Evolutionary conservation across 2,329 filamentous ascomycete genomes (phyloP).

Genomic region (Simplicillium sp.): DNA sequence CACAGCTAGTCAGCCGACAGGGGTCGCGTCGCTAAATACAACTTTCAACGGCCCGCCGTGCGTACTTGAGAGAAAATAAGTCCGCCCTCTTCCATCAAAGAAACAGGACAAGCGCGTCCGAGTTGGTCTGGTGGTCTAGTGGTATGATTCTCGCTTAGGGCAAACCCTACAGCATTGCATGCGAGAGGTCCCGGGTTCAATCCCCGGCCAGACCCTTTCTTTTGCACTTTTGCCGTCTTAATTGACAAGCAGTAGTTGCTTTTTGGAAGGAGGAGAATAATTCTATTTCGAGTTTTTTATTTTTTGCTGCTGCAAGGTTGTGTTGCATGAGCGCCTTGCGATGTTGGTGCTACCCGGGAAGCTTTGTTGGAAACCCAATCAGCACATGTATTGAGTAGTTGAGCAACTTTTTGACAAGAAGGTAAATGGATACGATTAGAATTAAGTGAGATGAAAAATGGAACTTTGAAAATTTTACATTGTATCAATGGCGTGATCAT

Average conservation of each 20-base stretch:
- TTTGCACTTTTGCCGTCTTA: slow-evolving; percentile 12
- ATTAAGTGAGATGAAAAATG: too few relatives aligned
- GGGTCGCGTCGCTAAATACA: too few relatives aligned
- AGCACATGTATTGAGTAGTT: too few relatives aligned
- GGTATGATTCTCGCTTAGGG: slow-evolving; percentile 67
- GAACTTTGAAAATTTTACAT: too few relatives aligned
- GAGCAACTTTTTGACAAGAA: too few relatives aligned
- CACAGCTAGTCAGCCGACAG: too few relatives aligned
- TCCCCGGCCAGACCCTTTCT: slow-evolving; percentile 31
- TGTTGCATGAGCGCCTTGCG: neutral
- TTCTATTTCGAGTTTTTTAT: neutral
- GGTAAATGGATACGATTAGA: too few relatives aligned
- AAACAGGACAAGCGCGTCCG: neutral
- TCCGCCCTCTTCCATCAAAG: neutral
- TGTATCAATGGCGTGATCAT: too few relatives aligned
- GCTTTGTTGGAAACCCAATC: too few relatives aligned
- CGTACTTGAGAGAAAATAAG: slow-evolving; percentile 2
- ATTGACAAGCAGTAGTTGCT: neutral
- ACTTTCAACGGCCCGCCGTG: neutral
- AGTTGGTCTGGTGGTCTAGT: slow-evolving; percentile 47
- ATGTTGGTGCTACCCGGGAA: neutral
- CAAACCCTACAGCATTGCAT: slow-evolving; percentile 25
- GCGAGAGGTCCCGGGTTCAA: slow-evolving; percentile 38
- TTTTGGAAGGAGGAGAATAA: neutral
- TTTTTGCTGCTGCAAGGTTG: neutral